Conservation (phyloP, 345 rosid genomes). For the Boechera retrofracta region DNA sequence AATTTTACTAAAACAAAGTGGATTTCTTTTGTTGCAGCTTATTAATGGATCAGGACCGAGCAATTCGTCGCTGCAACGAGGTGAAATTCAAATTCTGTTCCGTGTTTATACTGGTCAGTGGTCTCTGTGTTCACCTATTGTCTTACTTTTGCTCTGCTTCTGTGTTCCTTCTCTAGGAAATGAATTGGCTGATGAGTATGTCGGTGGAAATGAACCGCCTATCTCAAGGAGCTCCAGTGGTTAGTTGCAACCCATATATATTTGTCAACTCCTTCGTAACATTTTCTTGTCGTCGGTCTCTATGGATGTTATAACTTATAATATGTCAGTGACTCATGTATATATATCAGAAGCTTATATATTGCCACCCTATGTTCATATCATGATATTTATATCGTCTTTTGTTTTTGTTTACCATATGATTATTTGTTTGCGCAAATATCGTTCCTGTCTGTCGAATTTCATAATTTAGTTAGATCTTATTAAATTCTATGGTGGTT, state of each 20-base stretch:
- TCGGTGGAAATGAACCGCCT: conserved; percentile 86
- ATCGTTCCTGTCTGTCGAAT: conserved; percentile 2
- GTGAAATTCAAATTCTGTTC: conserved; percentile 58
- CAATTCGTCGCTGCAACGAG: conserved; percentile 74
- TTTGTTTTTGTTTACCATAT: not conserved
- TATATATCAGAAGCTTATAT: conserved; percentile 18
- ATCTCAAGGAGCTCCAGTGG: conserved; percentile 66
- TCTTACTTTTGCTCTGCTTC: conserved; percentile 10
- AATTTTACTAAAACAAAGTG: conserved; percentile 12
- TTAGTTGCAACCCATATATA: conserved; percentile 38
- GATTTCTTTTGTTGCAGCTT: conserved; percentile 54
- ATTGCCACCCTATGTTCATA: conserved; percentile 21
- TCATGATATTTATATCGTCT: not conserved
- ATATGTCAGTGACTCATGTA: conserved; percentile 15
- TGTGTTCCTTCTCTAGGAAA: conserved; percentile 57
- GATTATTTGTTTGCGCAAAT: not conserved
- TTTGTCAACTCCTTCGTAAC: conserved; percentile 12
- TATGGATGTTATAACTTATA: conserved; percentile 10
- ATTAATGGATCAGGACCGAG: conserved; percentile 73
- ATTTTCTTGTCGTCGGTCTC: conserved; percentile 15
- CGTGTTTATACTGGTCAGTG: conserved; percentile 20
- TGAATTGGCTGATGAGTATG: conserved; percentile 76
- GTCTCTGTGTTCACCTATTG: not conserved
- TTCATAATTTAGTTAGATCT: conserved; percentile 24
- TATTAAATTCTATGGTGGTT: not conserved